These are phyloP conservation scores for Narthecium ossifragum DNA, from an alignment of 106 monocot genomes.

Conservation along the genomic window DNA sequence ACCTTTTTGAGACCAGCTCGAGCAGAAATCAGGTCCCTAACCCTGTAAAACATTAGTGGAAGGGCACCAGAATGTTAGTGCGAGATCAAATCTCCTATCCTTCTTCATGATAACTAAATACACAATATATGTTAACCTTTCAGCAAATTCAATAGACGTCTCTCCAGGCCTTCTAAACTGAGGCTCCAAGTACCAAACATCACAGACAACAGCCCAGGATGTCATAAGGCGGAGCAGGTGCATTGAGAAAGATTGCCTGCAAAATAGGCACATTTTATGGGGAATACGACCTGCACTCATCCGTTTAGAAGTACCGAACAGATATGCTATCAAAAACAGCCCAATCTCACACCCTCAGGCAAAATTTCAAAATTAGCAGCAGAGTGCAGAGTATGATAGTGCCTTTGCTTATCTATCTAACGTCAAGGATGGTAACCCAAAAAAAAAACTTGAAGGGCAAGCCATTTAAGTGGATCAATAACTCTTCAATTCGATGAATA, in stretches of 20 bases:
- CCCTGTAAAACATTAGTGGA: constrained; percentile 32
- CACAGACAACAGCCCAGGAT: constrained; percentile 99
- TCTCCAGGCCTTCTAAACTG: constrained; percentile 76
- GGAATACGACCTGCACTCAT: too few species aligned
- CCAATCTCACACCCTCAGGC: too few species aligned
- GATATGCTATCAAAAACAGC: too few species aligned
- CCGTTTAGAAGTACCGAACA: too few species aligned
- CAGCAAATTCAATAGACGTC: constrained; percentile 93
- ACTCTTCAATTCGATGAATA: too few species aligned
- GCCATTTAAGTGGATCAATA: too few species aligned
- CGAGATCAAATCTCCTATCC: not conserved
- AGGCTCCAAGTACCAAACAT: constrained; percentile 99
- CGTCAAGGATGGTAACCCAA: too few species aligned
- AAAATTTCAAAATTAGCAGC: too few species aligned
- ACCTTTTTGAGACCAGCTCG: constrained; percentile 95
- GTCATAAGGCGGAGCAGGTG: constrained; percentile 90
- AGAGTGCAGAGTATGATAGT: too few species aligned
- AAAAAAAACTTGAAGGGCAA: too few species aligned
- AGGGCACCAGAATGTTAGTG: not conserved
- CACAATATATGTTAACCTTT: constrained; percentile 54
- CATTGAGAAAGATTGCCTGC: constrained; percentile 95
- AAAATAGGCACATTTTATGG: not conserved
- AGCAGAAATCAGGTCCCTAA: constrained; percentile 81
- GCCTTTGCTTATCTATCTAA: too few species aligned
- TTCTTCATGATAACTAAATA: not conserved